Evolutionary conservation across 2,329 filamentous ascomycete genomes (phyloP).

Genomic region (Sarocladiaceae sp.): DNA sequence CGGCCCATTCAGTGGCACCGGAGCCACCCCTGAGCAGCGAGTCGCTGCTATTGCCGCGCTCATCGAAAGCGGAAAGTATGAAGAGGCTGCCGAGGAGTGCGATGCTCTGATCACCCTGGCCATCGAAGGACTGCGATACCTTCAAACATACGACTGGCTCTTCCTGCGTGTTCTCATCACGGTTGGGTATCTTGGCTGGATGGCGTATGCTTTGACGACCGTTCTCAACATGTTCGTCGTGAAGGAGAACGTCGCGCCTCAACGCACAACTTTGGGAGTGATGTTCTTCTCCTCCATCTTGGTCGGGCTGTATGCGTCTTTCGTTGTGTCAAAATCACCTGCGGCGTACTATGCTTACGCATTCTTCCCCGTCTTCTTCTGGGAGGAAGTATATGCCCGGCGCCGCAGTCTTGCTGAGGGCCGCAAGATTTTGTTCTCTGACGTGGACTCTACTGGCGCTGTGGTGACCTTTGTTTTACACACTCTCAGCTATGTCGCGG

Average conservation of each 20-base stretch:
- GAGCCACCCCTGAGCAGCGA: slow-evolving; percentile 59
- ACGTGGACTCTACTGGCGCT: slow-evolving; percentile 56
- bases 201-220: slow-evolving; percentile 82
- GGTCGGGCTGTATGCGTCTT: slow-evolving; percentile 69
- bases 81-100: slow-evolving; percentile 74
- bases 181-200: slow-evolving; percentile 89
- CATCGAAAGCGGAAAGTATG: slow-evolving; percentile 59
- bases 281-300: slow-evolving; percentile 69
- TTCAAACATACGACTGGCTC: slow-evolving; percentile 98
- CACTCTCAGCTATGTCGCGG: slow-evolving; percentile 57
- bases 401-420: slow-evolving; percentile 64
- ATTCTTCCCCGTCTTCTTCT: slow-evolving; percentile 89
- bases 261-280: slow-evolving; percentile 53
- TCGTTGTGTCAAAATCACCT: slow-evolving; percentile 74
- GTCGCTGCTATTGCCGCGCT: slow-evolving; percentile 60
- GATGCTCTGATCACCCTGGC: slow-evolving; percentile 69
- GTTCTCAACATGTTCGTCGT: slow-evolving; percentile 86
- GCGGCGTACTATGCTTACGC: slow-evolving; percentile 84
- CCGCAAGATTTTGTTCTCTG: slow-evolving; percentile 59
- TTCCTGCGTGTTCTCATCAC: slow-evolving; percentile 88
- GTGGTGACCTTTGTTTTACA: slow-evolving; percentile 58
- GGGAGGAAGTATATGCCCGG: slow-evolving; percentile 87
- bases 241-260: slow-evolving; percentile 58
- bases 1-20: slow-evolving; percentile 56
- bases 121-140: slow-evolving; percentile 79